Conservation (phyloP, 2,329 filamentous ascomycete species). For the Cladobotryum mycophilum region DNA sequence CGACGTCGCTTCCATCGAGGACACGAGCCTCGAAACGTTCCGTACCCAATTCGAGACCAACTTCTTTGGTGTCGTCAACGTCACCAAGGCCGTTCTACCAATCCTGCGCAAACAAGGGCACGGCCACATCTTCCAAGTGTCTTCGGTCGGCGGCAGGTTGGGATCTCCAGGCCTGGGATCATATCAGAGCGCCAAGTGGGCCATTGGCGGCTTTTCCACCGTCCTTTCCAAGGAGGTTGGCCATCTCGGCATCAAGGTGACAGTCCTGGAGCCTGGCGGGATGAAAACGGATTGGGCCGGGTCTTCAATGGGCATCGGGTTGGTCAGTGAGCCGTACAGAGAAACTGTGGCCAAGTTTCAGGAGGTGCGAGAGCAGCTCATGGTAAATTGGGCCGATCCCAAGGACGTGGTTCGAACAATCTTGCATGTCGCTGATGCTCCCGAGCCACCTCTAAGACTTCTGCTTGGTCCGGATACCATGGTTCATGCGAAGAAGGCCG, state of each 20-base stretch:
- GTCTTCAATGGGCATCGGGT: too few relatives aligned
- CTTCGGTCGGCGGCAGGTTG: slow-evolving; percentile 29
- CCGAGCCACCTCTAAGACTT: too few relatives aligned
- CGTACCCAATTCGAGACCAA: slow-evolving; percentile 52
- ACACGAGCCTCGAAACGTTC: slow-evolving; percentile 41
- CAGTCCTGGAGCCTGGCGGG: too few relatives aligned
- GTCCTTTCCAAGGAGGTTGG: slow-evolving; percentile 28
- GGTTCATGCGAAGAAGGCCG: too few relatives aligned
- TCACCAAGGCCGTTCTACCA: slow-evolving; percentile 38
- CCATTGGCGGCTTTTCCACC: slow-evolving; percentile 31
- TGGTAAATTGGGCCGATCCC: too few relatives aligned
- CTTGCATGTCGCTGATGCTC: too few relatives aligned
- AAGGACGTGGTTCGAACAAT: too few relatives aligned
- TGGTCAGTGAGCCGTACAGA: too few relatives aligned
- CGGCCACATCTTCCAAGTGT: slow-evolving; percentile 34
- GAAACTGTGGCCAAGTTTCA: too few relatives aligned
- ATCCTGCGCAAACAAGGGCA: slow-evolving; percentile 24
- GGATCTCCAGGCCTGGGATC: slow-evolving; percentile 26
- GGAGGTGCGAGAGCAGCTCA: too few relatives aligned
- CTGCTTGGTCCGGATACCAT: too few relatives aligned
- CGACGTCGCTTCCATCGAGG: slow-evolving; percentile 45
- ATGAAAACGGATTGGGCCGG: too few relatives aligned
- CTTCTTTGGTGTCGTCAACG: slow-evolving; percentile 50
- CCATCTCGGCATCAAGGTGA: slow-evolving; percentile 25
- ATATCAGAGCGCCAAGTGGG: slow-evolving; percentile 35